phyloP scores from a whole-genome alignment of 345 rosid genomes.

The Euphorbia tirucalli region DNA sequence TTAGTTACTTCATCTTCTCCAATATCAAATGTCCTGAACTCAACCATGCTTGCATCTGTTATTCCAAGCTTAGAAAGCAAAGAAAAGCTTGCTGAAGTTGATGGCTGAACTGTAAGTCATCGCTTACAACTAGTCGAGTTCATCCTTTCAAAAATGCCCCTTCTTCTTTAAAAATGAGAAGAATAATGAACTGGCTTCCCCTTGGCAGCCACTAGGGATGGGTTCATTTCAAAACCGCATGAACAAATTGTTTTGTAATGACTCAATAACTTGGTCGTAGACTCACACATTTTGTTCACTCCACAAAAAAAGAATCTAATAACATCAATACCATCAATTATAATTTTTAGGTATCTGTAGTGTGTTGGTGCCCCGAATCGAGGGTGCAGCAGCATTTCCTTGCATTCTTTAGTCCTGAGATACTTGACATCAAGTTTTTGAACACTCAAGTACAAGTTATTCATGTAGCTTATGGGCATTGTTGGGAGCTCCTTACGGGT shows the following conservation, averaged over 20 bases:
- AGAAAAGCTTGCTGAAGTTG: conserved; percentile 1
- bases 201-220: not conserved
- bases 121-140: conserved; percentile 7
- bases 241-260: not conserved
- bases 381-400: conserved; percentile 24
- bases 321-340: not conserved
- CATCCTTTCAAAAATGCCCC: conserved; percentile 19
- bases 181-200: too few relatives aligned
- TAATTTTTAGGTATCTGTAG: conserved; percentile 21
- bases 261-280: conserved; percentile 3
- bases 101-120: conserved; percentile 19
- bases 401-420: conserved; percentile 15
- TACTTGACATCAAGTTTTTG: conserved; percentile 10
- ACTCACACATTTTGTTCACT: not conserved
- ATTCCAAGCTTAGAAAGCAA: conserved; percentile 19
- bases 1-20: conserved; percentile 17
- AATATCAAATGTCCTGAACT: conserved; percentile 10
- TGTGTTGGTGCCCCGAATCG: conserved; percentile 12
- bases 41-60: not conserved
- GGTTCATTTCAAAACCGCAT: conserved; percentile 8
- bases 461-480: conserved; percentile 13
- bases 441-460: conserved; percentile 26
- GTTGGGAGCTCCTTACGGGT: not conserved
- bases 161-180: too few relatives aligned
- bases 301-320: not conserved